A percentile compares a stretch with the other conserved stretches of the same genome.
Conservation (phyloP, 768 basidiomycete species). For the Russula sp. region DNA sequence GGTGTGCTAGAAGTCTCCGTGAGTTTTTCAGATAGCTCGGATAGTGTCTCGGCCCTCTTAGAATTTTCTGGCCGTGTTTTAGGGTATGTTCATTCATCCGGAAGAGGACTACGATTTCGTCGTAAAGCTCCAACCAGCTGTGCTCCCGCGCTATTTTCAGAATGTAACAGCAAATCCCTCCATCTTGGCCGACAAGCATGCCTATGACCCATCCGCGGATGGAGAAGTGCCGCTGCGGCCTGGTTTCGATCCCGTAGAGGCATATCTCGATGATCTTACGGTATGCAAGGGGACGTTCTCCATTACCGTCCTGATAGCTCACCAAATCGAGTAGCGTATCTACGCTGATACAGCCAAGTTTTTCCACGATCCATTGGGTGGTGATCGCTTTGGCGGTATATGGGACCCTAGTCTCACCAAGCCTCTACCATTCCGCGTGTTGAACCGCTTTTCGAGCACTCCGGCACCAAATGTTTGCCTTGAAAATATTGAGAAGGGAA, state of each 20-base stretch:
- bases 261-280: slow-evolving; percentile 69
- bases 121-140: slow-evolving; percentile 62
- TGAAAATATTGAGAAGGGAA: slow-evolving; percentile 32
- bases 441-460: slow-evolving; percentile 73
- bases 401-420: slow-evolving; percentile 77
- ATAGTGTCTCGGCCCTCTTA: not conserved
- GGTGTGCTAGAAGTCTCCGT: slow-evolving; percentile 49
- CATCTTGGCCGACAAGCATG: slow-evolving; percentile 46
- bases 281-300: slow-evolving; percentile 41
- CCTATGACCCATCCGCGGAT: slow-evolving; percentile 43
- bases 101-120: slow-evolving; percentile 83
- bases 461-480: slow-evolving; percentile 46
- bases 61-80: not conserved
- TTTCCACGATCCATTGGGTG: slow-evolving; percentile 83
- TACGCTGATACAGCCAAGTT: slow-evolving; percentile 77
- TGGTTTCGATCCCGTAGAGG: slow-evolving; percentile 75
- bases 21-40: slow-evolving; percentile 45
- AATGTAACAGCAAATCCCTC: slow-evolving; percentile 53
- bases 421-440: slow-evolving; percentile 69
- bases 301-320: not conserved
- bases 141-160: slow-evolving; percentile 73
- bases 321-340: slow-evolving; percentile 46
- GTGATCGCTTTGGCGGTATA: slow-evolving; percentile 71
- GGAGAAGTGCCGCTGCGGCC: slow-evolving; percentile 43
- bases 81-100: slow-evolving; percentile 87